Evolutionary conservation across 2,329 filamentous ascomycete species (phyloP), one percentile per base, ranked within the genome.

Genomic region (Aulographum hederae): DNA sequence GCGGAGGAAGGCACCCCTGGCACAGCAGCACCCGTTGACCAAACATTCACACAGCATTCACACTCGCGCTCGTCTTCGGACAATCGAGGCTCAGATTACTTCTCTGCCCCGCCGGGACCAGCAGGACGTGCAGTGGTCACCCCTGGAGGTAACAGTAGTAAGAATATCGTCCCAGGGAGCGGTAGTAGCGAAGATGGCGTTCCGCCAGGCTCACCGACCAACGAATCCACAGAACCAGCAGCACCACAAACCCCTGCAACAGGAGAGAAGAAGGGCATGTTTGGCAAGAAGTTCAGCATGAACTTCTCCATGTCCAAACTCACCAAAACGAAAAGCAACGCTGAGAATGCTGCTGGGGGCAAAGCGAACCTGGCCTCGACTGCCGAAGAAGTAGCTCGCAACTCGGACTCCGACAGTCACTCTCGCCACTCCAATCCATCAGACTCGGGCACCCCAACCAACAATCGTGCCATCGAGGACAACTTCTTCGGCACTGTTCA

Each of bases 291-390:
- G 21, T 25, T 25, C 21, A 8, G 21, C n/a, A 77, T 80, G 69
- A 67, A 63, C 37, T 84, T 86, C 45, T 74, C 76, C 41, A 77
- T 75, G 45, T 94, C 91, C 60, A 93, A 92, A 53, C 63, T 86
- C 11, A 73, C 73, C 10, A 69, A 81, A 12, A 75, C 74, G 2
- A 60, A 66, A 3, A 74, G 74, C 3, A n/a, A n/a, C n/a, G 67
- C 67, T 4, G 68, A 77, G 39, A 56, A 53, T 3, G 71, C 27
- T 10, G 27, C 8, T 8, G 27, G 8, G 8, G 15, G 15, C 15
- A 17, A n/a, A 13, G 8, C 27, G 8, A 28, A 8, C 27, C 27
- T 14, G 8, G 27, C 27, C 27, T 10, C 11, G 10, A 16, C 12
- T 10, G 25, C 30, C 3, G 29, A 26, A 1, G 80, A 89, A 41